phyloP scores from a whole-genome alignment of 2,329 filamentous ascomycete genomes.

The Hypoxylon sp. region DNA sequence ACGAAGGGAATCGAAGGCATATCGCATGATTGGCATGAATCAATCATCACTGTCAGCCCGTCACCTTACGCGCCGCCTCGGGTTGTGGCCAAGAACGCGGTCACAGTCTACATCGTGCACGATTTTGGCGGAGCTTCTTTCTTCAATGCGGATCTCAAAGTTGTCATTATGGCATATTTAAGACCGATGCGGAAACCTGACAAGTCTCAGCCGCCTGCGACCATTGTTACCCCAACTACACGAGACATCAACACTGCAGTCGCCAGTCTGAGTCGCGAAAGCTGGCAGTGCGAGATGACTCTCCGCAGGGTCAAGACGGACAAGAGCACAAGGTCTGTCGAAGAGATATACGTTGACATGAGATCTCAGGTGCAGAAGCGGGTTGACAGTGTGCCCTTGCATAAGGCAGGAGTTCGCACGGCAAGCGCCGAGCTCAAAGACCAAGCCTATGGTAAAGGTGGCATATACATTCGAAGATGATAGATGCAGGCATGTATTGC shows the following conservation, averaged over 20 bases:
- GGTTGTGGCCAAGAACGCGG: slow-evolving; percentile 63
- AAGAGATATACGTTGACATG: slow-evolving; percentile 62
- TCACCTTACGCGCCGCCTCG: slow-evolving; percentile 59
- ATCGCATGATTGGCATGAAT: slow-evolving; percentile 67
- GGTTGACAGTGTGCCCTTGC: slow-evolving; percentile 70
- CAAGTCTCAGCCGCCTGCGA: slow-evolving; percentile 38
- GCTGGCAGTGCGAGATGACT: slow-evolving; percentile 59
- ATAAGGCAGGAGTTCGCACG: slow-evolving; percentile 69
- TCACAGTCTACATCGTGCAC: slow-evolving; percentile 66
- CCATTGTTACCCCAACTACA: slow-evolving; percentile 50
- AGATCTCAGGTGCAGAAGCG: slow-evolving; percentile 64
- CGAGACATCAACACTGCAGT: slow-evolving; percentile 59
- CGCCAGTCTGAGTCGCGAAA: slow-evolving; percentile 60
- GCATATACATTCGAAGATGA: slow-evolving; percentile 61
- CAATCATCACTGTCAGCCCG: slow-evolving; percentile 68
- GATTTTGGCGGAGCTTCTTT: slow-evolving; percentile 61
- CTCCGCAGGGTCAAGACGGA: slow-evolving; percentile 55
- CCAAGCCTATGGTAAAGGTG: slow-evolving; percentile 61
- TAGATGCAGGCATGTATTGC: background rate
- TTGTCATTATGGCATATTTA: slow-evolving; percentile 72
- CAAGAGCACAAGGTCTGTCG: slow-evolving; percentile 58
- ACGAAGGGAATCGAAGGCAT: slow-evolving; percentile 52
- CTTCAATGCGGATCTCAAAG: slow-evolving; percentile 59
- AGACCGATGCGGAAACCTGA: slow-evolving; percentile 53
- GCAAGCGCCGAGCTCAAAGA: slow-evolving; percentile 62